These are phyloP conservation scores for Hysterangium stoloniferum DNA, from an alignment of 768 basidiomycete species.

Conservation along the genomic window DNA sequence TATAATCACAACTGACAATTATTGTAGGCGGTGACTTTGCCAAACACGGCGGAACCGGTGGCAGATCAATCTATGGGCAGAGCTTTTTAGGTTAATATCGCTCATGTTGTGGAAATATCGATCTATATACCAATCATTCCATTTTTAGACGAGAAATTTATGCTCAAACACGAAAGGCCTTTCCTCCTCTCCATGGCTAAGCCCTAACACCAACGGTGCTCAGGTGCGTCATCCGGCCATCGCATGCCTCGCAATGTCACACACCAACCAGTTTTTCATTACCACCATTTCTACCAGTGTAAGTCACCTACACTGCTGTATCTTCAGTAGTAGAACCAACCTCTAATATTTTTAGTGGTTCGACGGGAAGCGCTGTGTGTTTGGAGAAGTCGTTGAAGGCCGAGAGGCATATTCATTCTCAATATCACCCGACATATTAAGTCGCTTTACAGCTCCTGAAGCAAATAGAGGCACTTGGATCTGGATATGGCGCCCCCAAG, in stretches of 20 bases:
- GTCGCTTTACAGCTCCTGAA: slow-evolving; percentile 28
- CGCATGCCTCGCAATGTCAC: background rate
- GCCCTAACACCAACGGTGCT: slow-evolving; percentile 74
- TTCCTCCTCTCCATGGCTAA: slow-evolving; percentile 83
- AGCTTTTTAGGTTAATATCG: slow-evolving; percentile 56
- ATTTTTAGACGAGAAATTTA: slow-evolving; percentile 60
- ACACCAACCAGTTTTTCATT: slow-evolving; percentile 77
- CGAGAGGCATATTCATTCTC: slow-evolving; percentile 30
- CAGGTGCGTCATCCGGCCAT: slow-evolving; percentile 37
- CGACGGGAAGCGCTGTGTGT: slow-evolving; percentile 80
- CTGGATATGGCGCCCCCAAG: slow-evolving; percentile 32
- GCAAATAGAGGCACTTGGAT: slow-evolving; percentile 34
- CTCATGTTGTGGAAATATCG: slow-evolving; percentile 2
- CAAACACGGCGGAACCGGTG: slow-evolving; percentile 64
- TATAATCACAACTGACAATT: slow-evolving; percentile 12
- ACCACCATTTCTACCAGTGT: slow-evolving; percentile 58
- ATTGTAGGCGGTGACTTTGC: slow-evolving; percentile 73
- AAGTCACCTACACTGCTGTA: background rate
- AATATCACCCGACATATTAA: slow-evolving; percentile 15
- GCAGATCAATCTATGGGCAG: slow-evolving; percentile 79
- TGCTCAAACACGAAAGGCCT: slow-evolving; percentile 50
- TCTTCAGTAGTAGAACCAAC: background rate
- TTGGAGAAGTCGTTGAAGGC: slow-evolving; percentile 75
- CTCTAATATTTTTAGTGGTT: slow-evolving; percentile 43
- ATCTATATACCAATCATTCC: background rate